These are phyloP conservation scores for Microcyclosporella mali DNA, from an alignment of 2,329 filamentous ascomycete genomes.

Conservation along the genomic window DNA sequence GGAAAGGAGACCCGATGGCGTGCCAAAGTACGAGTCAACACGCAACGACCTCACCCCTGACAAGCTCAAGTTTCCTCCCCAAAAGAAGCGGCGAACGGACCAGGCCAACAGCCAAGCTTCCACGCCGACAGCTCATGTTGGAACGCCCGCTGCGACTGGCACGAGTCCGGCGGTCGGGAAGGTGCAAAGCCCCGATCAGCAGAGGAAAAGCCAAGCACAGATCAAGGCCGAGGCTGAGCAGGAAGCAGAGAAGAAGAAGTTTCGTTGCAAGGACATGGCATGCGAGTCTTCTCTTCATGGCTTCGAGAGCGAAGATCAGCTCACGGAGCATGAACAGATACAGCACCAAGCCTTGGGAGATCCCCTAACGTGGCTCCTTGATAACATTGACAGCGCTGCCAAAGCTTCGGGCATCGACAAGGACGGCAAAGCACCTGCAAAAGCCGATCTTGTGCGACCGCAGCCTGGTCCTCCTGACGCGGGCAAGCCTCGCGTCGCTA, in stretches of 20 bases:
- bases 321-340: slow-evolving; percentile 51
- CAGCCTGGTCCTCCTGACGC: background rate
- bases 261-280: slow-evolving; percentile 47
- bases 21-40: slow-evolving; percentile 49
- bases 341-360: slow-evolving; percentile 50
- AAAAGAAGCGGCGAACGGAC: slow-evolving; percentile 50
- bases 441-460: slow-evolving; percentile 21
- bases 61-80: slow-evolving; percentile 52
- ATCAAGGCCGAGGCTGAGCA: slow-evolving; percentile 38
- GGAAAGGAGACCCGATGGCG: slow-evolving; percentile 44
- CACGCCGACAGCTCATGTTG: slow-evolving; percentile 32
- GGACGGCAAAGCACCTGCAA: slow-evolving; percentile 32
- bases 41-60: slow-evolving; percentile 49
- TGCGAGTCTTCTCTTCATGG: slow-evolving; percentile 51
- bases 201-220: slow-evolving; percentile 33
- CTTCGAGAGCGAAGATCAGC: slow-evolving; percentile 41
- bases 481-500: slow-evolving; percentile 10
- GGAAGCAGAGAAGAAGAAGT: slow-evolving; percentile 39
- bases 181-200: slow-evolving; percentile 40
- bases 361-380: slow-evolving; percentile 51
- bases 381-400: slow-evolving; percentile 41
- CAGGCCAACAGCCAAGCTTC: slow-evolving; percentile 35
- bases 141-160: slow-evolving; percentile 32
- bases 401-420: slow-evolving; percentile 43
- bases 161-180: slow-evolving; percentile 37